Evolutionary conservation across 208 protist species (phyloP), one percentile per base, ranked within the genome.

Genomic region (Leishmania mexicana): DNA sequence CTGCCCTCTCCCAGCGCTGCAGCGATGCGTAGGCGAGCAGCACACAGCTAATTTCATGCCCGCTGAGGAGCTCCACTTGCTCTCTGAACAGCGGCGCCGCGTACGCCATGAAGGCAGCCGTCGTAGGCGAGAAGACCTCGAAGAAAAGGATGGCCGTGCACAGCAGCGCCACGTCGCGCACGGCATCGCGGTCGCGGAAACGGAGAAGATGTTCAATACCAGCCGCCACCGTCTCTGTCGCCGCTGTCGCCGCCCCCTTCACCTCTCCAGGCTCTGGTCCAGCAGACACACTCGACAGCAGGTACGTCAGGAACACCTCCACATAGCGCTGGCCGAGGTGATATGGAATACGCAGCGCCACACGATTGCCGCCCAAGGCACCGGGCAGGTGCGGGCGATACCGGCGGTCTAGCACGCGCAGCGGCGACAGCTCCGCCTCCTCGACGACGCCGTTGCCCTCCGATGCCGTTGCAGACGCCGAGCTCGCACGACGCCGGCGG

Each of bases 141-240:
- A 92, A 95, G 83, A 89, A 94, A 2, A 95, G 81, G 78, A 95
- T 82, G 3, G 92, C 89, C 15, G 86, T 83, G 77, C 90, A 95
- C 21, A 95, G 80, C 24, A 84, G 76, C 11, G 92, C 92, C 3
- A 94, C 62, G 51, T 94, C 88, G 57, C 67, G 84, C 28, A 91
- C 89, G 38, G 81, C 51, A 38, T 84, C 81, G 21, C 81, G 76
- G 71, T 58, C 65, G 53, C 38, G 58, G 6, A 38, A 60, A 7
- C 72, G 74, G n/a, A 76, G 65, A 31, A 80, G 78, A 4, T 28
- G 64, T 2, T 7, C 38, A 11, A 84, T 47, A 1, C 17, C 47
- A 1, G 67, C 65, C 51, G 57, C 73, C 42, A 86, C 77, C 17
- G 21, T 15, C 38, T 2, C 24, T 6, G 54, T n/a, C 3, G 49